Evolutionary conservation across 768 basidiomycete genomes (phyloP).

Genomic region (Mycena alexandri): DNA sequence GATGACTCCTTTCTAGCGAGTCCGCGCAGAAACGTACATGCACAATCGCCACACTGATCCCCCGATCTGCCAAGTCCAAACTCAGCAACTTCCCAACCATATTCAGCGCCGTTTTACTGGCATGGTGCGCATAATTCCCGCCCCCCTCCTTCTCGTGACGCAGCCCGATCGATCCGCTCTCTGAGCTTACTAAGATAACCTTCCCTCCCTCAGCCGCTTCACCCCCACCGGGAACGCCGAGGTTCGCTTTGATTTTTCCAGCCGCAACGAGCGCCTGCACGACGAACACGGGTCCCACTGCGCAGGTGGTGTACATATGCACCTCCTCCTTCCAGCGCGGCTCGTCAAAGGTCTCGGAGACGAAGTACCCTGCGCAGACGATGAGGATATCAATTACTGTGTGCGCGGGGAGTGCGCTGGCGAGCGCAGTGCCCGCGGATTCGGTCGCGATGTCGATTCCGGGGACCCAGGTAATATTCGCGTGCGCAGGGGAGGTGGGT

Average conservation of each 20-base stretch:
- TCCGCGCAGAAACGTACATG: constrained; percentile 49
- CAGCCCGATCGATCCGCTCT: constrained; percentile 52
- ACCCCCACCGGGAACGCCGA: background rate
- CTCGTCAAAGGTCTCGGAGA: constrained; percentile 50
- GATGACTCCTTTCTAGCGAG: no score
- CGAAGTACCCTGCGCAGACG: constrained; percentile 50
- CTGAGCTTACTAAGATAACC: constrained; percentile 58
- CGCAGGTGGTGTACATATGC: constrained; percentile 60
- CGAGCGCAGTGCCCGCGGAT: constrained; percentile 52
- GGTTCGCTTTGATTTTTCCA: constrained; percentile 27
- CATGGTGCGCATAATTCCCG: constrained; percentile 64
- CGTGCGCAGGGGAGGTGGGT: constrained; percentile 46
- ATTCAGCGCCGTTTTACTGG: constrained; percentile 61
- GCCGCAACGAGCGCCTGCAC: constrained; percentile 37
- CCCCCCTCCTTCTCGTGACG: constrained; percentile 60
- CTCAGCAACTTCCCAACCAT: constrained; percentile 61
- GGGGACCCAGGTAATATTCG: constrained; percentile 48
- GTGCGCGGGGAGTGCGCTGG: constrained; percentile 45
- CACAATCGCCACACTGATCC: constrained; percentile 56
- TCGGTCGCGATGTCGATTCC: constrained; percentile 56
- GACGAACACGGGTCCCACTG: constrained; percentile 58
- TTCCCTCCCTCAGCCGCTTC: constrained; percentile 42
- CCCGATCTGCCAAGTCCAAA: constrained; percentile 53
- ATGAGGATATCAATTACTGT: constrained; percentile 50
- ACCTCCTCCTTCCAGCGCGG: constrained; percentile 54